Conservation (phyloP, 2,329 filamentous ascomycete species). For the Fusarium sp. region DNA sequence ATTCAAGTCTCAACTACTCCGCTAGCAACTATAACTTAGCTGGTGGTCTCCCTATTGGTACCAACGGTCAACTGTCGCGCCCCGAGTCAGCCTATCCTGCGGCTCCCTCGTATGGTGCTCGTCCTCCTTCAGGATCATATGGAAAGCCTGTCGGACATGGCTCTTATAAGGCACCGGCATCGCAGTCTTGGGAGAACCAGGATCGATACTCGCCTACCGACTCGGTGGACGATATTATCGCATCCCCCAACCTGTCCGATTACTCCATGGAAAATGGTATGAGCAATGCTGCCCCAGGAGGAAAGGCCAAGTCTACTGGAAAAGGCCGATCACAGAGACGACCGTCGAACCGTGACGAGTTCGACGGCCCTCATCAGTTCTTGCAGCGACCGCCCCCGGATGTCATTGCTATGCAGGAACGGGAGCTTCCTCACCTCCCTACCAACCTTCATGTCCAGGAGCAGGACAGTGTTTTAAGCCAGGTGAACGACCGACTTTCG, state of each 20-base stretch:
- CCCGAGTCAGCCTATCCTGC: constrained; percentile 57
- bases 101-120: constrained; percentile 58
- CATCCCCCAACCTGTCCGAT: constrained; percentile 71
- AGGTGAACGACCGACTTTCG: constrained; percentile 87
- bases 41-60: constrained; percentile 47
- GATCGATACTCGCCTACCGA: constrained; percentile 69
- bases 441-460: constrained; percentile 87
- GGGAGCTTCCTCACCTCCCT: constrained; percentile 84
- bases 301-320: constrained; percentile 61
- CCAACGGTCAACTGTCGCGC: constrained; percentile 56
- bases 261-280: constrained; percentile 68
- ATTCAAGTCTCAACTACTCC: constrained; percentile 61
- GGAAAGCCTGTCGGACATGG: constrained; percentile 50
- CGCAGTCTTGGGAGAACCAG: constrained; percentile 63
- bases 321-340: constrained; percentile 72
- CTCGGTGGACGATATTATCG: constrained; percentile 70
- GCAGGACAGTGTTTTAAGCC: constrained; percentile 83
- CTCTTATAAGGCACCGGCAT: constrained; percentile 58
- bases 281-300: constrained; percentile 55
- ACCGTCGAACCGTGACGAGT: constrained; percentile 87
- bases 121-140: constrained; percentile 58
- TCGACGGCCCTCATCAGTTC: constrained; percentile 88
- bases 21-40: constrained; percentile 52
- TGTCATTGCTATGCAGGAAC: constrained; percentile 80
- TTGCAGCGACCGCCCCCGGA: constrained; percentile 78